phyloP scores from a whole-genome alignment of 2,329 filamentous ascomycete species.

The Monosporascus sp. region DNA sequence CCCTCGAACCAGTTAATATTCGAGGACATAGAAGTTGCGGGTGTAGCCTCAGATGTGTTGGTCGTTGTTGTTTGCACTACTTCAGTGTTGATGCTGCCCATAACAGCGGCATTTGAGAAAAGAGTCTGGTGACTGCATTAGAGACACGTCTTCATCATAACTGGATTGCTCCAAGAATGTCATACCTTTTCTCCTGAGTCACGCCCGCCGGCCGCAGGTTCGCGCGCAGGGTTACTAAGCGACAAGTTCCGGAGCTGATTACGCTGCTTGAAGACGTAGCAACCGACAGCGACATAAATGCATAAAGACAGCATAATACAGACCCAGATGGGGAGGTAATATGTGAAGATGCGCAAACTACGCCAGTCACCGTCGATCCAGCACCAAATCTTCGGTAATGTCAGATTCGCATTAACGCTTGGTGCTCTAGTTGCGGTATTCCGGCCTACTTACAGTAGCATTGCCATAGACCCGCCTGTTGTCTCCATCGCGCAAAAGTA shows the following conservation, averaged over 20 bases:
- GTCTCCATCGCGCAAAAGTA: conserved; percentile 45
- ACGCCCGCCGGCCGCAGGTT: conserved; percentile 12
- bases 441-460: conserved; percentile 42
- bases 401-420: conserved; percentile 4
- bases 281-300: conserved; percentile 54
- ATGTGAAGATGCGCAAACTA: conserved; percentile 53
- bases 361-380: conserved; percentile 54
- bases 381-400: conserved; percentile 49
- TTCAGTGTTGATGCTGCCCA: conserved; percentile 26
- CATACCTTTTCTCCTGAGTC: conserved; percentile 29
- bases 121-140: conserved; percentile 17
- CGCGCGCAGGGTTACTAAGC: conserved; percentile 33
- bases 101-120: conserved; percentile 25
- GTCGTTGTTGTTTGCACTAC: conserved; percentile 26
- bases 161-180: not conserved
- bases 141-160: no score
- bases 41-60: conserved; percentile 4
- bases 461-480: conserved; percentile 47
- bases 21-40: conserved; percentile 5
- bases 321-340: conserved; percentile 57
- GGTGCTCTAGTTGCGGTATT: no score
- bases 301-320: conserved; percentile 50
- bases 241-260: conserved; percentile 47
- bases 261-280: conserved; percentile 53
- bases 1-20: conserved; percentile 26